Base-by-base conservation (phyloP, 805 yeast genomes). In the Kockiozyma suomiensis region DNA sequence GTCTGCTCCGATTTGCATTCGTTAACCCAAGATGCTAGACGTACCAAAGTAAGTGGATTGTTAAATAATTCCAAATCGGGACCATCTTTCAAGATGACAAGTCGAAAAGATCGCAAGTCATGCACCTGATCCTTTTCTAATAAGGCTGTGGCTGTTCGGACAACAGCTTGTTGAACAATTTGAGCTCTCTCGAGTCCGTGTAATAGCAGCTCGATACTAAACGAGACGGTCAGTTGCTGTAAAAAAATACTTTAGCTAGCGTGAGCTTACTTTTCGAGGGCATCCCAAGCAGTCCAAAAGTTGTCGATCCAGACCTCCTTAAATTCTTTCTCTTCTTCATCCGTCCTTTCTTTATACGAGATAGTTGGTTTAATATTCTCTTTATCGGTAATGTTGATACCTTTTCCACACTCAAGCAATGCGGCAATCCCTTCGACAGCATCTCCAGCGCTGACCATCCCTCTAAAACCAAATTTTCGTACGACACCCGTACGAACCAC, bases 341-440 rank as follows among this genome's bases (percentile, higher is more conserved):
- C 58, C 2, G 40, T 52, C 5, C 4, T 30, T 7, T 45, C 54
- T 15, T 51, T 60, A 2, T 33, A 50, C 41, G 15, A 21, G 15
- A 26, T 38, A 38, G 49, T 55, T 49, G 42, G 45, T 19, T 66
- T 66, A 5, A 66, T 70, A 35, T 70, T 70, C 23, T 66, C 70
- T 46, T 72, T 69, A 15, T 68, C 68, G 2, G 61, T 63, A 4
- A 71, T 41, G 19, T 25, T 23, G 41, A 56, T 33, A 35, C 58
- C 58, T 25, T 37, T 52, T 26, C 75, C 73, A 7, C 64, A 60
- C 70, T 94, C 97, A 25, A 94, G 75, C 54, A 93, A 73, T 1
- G 98, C 97, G 2, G 91, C 82, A 7, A 94, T 75, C 0, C 97
- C 83, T 70, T 94, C 97, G 2, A 89, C 97, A 70, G 87, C 90